A percentile compares a stretch with the other conserved stretches of the same genome.
phyloP scores from a whole-genome alignment of 2,329 filamentous ascomycete genomes.

The Plectosphaerella cucumerina region DNA sequence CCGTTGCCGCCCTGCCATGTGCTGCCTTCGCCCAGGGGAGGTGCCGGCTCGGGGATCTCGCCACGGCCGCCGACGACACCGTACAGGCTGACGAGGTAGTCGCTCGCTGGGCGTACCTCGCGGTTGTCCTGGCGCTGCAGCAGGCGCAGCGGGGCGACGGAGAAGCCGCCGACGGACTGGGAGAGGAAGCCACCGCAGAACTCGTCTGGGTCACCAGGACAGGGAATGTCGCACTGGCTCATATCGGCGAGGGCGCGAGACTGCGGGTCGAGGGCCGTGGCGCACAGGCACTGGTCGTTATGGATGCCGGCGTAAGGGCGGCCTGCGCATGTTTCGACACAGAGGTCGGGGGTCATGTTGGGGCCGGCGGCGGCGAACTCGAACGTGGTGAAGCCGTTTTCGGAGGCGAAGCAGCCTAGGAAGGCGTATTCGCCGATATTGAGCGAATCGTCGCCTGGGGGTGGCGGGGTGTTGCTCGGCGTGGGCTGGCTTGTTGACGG shows the following conservation, averaged over 20 bases:
- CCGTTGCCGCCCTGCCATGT: slow-evolving; percentile 9
- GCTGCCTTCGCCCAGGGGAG: slow-evolving; percentile 20
- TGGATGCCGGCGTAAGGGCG: slow-evolving; percentile 34
- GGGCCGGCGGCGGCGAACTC: slow-evolving; percentile 17
- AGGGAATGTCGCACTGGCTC: slow-evolving; percentile 29
- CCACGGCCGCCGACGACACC: slow-evolving; percentile 22
- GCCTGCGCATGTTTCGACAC: slow-evolving; percentile 30
- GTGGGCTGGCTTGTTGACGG: not conserved
- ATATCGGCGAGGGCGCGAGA: slow-evolving; percentile 28
- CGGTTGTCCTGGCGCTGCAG: slow-evolving; percentile 15
- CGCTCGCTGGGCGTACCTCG: slow-evolving; percentile 18
- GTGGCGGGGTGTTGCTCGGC: slow-evolving; percentile 4
- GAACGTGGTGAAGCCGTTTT: slow-evolving; percentile 30
- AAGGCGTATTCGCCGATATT: slow-evolving; percentile 26
- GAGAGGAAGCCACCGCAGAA: slow-evolving; percentile 36
- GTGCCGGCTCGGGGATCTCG: slow-evolving; percentile 21
- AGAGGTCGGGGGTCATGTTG: slow-evolving; percentile 35
- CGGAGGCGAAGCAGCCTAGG: slow-evolving; percentile 39
- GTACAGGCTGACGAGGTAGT: slow-evolving; percentile 39
- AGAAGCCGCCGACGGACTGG: slow-evolving; percentile 4
- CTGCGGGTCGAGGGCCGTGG: slow-evolving; percentile 31
- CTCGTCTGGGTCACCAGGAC: slow-evolving; percentile 34
- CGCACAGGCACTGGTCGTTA: slow-evolving; percentile 40
- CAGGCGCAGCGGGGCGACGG: slow-evolving; percentile 5
- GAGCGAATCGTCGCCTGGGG: slow-evolving; percentile 22